Evolutionary conservation across 441 rosid genomes (phyloP), one percentile per base, ranked within the genome.

Genomic region (Syzygium syzygioides): DNA sequence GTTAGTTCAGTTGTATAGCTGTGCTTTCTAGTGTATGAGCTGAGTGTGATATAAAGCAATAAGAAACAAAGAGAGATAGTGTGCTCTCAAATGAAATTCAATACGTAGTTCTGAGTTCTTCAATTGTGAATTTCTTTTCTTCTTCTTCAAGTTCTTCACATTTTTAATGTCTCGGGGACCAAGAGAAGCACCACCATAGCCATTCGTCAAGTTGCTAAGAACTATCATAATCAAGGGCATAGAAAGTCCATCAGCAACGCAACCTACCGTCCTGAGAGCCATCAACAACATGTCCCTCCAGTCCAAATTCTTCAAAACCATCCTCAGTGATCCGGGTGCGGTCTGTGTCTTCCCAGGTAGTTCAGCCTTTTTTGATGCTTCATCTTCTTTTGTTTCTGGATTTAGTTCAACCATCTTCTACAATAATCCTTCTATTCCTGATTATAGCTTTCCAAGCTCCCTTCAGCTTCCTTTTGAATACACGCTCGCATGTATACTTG

Each of bases 181-280:
- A 28, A 87, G 85, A 85, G 50, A 56, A 28, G 56, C n/a, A 32
- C 86, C 23, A 18, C 14, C 90, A 37, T 66, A 88, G 28, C 89
- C 76, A 68, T 90, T 85, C 87, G 87, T 88, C 60, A 88, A 23
- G 64, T 28, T 84, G 87, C 89, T 50, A 48, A 88, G 87, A 76
- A 86, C 34, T 23, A 60, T 9, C 90, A 89, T 68, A 34, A 89
- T 88, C 89, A 87, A 52, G 23, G 90, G 55, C 79, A 88, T 25
- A 13, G 89, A 32, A 23, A 60, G 50, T n/a, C 91, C 92, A 87
- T 89, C 90, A n/a, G 88, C 89, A 55, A 87, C 79, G 26, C 87
- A 52, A 3, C 91, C 91, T 32, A 86, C 13, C 41, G 87, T 60
- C 26, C 91, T 90, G 25, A 90, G 60, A 6, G 34, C 26, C 91